Percentiles rank a stretch among this genome's conserved stretches.
Conservation (phyloP, 2,329 filamentous ascomycete genomes). For the Aspergillus japonicus region DNA sequence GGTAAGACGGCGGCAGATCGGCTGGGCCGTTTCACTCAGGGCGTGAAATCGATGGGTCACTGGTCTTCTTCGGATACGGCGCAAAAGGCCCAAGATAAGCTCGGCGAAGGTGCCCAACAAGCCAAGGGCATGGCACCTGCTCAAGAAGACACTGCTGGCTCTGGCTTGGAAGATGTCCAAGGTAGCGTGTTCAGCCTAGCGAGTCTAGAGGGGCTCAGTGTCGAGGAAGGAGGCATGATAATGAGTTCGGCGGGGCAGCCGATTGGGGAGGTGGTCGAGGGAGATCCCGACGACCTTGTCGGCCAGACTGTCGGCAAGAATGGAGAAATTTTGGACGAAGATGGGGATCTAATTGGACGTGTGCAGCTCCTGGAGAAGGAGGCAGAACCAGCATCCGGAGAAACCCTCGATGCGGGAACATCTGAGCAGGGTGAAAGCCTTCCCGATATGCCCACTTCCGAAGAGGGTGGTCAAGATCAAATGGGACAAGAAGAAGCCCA, state of each 20-base stretch:
- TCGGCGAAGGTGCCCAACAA: neutral
- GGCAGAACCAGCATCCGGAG: neutral
- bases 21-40: neutral
- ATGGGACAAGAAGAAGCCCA: neutral
- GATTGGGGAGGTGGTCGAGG: conserved; percentile 42
- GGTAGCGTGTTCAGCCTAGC: conserved; percentile 26
- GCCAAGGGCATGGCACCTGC: neutral
- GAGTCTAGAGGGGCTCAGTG: conserved; percentile 40
- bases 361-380: conserved; percentile 24
- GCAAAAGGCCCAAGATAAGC: neutral
- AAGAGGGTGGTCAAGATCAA: neutral
- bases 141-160: neutral
- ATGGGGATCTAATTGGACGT: conserved; percentile 39
- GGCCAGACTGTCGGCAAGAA: conserved; percentile 42
- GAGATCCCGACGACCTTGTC: conserved; percentile 42
- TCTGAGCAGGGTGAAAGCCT: neutral
- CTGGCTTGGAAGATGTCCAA: conserved; percentile 6
- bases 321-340: conserved; percentile 34
- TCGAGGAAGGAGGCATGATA: conserved; percentile 40
- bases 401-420: neutral
- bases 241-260: conserved; percentile 35
- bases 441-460: neutral
- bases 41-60: neutral
- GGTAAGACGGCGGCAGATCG: neutral
- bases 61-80: neutral